Base-by-base conservation (phyloP, 352 stramenopile species). In the Globisporangium heterothallicum region DNA sequence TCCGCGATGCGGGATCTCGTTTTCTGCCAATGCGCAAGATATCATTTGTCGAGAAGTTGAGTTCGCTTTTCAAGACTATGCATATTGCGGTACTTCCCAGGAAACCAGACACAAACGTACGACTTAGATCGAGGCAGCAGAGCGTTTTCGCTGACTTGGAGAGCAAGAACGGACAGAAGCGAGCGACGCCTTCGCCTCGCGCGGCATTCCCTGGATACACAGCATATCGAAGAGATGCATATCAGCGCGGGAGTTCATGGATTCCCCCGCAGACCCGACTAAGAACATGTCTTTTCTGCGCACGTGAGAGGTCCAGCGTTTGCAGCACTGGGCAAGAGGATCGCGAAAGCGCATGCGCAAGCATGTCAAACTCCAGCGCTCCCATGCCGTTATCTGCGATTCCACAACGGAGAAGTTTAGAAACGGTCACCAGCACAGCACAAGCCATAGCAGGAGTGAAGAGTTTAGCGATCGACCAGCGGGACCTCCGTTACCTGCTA, bases 101-200 rank as follows among this genome's bases (percentile, higher is more conserved):
- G n/a, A n/a, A n/a, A n/a, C n/a, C n/a, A n/a, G n/a, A n/a, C 22
- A 29, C 13, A 49, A 36, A 18, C n/a, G 24, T 54, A 83, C 75
- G 56, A 21, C 74, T 88, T 25, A 88, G 55, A 35, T 84, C 66
- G 6, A 88, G 65, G 1, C 46, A 50, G 43, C 65, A 68, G 21
- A 86, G 46, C 7, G 40, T 49, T 34, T 36, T 22, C 1, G 70
- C 67, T n/a, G 66, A 36, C 24, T 24, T 29, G 14, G 64, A 83
- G 5, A 43, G 38, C 19, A 88, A 57, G 22, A 86, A 73, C 1
- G 42, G 10, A 7, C 64, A 71, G 18, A 84, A 78, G 30, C 63
- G 67, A 5, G 54, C 62, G 21, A 75, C 69, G 1, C 74, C 72
- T 26, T 85, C 68, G 19, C 63, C 59, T 35, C 66, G 44, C 19